Conservation (phyloP, 2,329 filamentous ascomycete species). For the Fusarium subtropicale region DNA sequence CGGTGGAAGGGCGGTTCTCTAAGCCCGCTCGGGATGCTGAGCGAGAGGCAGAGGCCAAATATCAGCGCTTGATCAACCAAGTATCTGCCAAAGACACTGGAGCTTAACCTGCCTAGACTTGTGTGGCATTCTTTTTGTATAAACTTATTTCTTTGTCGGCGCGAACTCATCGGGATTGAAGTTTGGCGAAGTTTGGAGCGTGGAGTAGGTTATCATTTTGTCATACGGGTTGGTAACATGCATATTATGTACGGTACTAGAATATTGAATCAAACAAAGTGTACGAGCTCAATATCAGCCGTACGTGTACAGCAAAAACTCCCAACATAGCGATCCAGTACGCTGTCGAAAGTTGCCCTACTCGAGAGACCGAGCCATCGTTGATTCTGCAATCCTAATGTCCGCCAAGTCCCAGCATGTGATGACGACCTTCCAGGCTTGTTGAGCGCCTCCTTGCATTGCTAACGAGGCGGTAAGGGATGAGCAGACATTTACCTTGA, state of each 20-base stretch:
- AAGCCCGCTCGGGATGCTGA: slow-evolving; percentile 51
- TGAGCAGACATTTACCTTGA: background rate
- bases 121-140: slow-evolving; percentile 13
- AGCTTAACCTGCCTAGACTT: slow-evolving; percentile 1
- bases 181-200: slow-evolving; percentile 42
- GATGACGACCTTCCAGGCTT: background rate
- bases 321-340: background rate
- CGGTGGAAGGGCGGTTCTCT: slow-evolving; percentile 32
- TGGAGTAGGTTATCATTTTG: slow-evolving; percentile 29
- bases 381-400: background rate
- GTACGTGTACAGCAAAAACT: background rate
- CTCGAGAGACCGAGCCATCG: background rate
- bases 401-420: background rate
- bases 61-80: slow-evolving; percentile 54
- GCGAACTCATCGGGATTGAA: slow-evolving; percentile 23
- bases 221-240: slow-evolving; percentile 25
- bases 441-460: background rate
- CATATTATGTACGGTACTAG: slow-evolving; percentile 12
- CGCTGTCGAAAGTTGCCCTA: background rate
- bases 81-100: slow-evolving; percentile 52
- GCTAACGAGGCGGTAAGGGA: background rate
- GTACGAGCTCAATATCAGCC: background rate
- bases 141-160: slow-evolving; percentile 33
- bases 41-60: slow-evolving; percentile 51
- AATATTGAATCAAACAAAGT: slow-evolving; percentile 8